Base-by-base conservation (phyloP, 2,329 filamentous ascomycete species). In the Sordariomycetes sp. region DNA sequence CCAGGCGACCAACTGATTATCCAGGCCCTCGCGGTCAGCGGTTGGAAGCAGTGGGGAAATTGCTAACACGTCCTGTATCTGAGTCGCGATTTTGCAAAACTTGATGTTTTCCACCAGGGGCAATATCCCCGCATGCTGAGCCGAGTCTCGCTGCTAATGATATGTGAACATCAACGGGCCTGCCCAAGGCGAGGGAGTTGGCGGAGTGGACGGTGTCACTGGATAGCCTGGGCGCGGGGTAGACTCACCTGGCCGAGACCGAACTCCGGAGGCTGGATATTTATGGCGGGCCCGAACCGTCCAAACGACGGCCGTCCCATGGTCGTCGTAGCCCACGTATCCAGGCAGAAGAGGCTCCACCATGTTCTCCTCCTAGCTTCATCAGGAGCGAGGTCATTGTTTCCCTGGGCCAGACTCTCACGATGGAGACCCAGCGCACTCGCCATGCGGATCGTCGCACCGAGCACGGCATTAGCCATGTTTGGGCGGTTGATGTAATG, bases 401-500 rank as follows among this genome's bases (percentile, higher is more conserved):
- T 62, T 59, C 71, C 65, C 62, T 75, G 63, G 54, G 72, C 63
- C 54, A 75, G 60, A 67, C 73, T 68, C 70, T 89, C 86, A 55
- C 85, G 78, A 67, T 90, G 86, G 17, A 90, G 70, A 1, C 86
- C 86, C 32, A 90, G 74, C 1, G 85, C 83, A 60, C 82, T 86
- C n/a, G 86, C 86, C 79, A 90, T 87, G 57, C 86, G 77, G 57
- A 89, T 75, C 3, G 85, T 82, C 2, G 85, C 85, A 20, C 86
- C 86, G 64, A 87, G 79, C 10, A 90, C 75, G 25, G 85, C 82
- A 65, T 88, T 87, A 17, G 86, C 87, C 74, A 89, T 85, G 65
- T 89, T 89, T 1, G 86, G 86, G 22, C 85, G 78, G 69, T 89
- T 89, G 63, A 87, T 81, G 64, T 90, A 90, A 68, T 90, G 87